Conservation (phyloP, 495 filamentous ascomycete genomes). For the Venustampulla echinocandica region DNA sequence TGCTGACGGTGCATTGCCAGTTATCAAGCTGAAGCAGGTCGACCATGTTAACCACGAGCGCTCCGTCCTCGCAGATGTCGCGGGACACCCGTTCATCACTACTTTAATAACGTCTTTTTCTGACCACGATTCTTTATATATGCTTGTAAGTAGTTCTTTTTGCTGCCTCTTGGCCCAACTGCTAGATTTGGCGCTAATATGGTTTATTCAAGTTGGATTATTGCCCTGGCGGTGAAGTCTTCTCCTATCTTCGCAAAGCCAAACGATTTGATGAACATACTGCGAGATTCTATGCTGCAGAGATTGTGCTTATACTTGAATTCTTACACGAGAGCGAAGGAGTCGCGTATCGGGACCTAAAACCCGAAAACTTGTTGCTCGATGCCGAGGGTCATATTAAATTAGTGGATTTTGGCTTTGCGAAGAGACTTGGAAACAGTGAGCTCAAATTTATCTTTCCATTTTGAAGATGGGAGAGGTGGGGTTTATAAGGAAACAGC, state of each 20-base stretch:
- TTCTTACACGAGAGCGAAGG: slow-evolving; percentile 78
- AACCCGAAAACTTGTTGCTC: slow-evolving; percentile 91
- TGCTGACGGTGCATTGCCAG: slow-evolving; percentile 33
- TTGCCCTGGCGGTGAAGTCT: slow-evolving; percentile 91
- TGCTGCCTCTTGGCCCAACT: no score
- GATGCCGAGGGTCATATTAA: slow-evolving; percentile 91
- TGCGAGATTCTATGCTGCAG: slow-evolving; percentile 88
- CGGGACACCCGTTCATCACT: slow-evolving; percentile 93
- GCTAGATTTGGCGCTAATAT: slow-evolving; percentile 1
- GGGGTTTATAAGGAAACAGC: slow-evolving; percentile 11
- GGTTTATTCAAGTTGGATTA: slow-evolving; percentile 66
- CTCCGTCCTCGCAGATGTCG: slow-evolving; percentile 73
- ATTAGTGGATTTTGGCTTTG: slow-evolving; percentile 97
- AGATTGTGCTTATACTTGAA: slow-evolving; percentile 88
- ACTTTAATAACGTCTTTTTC: slow-evolving; percentile 85
- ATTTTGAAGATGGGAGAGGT: slow-evolving; percentile 28
- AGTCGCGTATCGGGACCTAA: slow-evolving; percentile 90
- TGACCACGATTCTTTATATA: slow-evolving; percentile 80
- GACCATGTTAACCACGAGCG: slow-evolving; percentile 96
- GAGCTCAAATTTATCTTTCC: slow-evolving; percentile 17
- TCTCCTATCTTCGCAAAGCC: slow-evolving; percentile 80
- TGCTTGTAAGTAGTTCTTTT: slow-evolving; percentile 55
- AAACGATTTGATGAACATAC: slow-evolving; percentile 79
- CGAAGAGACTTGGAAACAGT: slow-evolving; percentile 66
- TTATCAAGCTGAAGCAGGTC: slow-evolving; percentile 93